phyloP scores from a whole-genome alignment of 2,329 filamentous ascomycete species.

The Pseudocercospora macadamiae region DNA sequence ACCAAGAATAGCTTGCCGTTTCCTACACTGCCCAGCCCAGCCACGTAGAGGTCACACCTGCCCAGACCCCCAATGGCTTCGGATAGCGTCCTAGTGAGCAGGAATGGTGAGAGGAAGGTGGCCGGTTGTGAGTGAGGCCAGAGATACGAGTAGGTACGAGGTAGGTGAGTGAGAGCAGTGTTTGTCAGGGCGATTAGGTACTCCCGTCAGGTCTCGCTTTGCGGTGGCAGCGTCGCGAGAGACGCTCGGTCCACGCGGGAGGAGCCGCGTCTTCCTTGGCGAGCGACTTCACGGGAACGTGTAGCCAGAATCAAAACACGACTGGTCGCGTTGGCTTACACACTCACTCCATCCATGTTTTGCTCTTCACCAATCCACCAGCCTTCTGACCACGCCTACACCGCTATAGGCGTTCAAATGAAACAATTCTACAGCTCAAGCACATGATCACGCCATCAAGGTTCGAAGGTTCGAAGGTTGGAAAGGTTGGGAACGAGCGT shows the following conservation, averaged over 20 bases:
- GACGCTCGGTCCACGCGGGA: no score
- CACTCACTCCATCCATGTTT: no score
- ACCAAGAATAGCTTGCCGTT: slow-evolving; percentile 5
- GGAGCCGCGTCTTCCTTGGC: no score
- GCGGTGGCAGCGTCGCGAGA: not conserved
- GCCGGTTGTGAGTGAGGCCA: not conserved
- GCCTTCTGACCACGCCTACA: no score
- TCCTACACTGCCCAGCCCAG: no score
- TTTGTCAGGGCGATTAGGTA: slow-evolving; percentile 5
- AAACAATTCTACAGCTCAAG: no score
- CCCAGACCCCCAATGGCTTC: not conserved
- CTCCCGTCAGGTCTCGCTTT: no score
- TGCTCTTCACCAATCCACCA: not conserved
- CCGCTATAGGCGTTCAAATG: no score
- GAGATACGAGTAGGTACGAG: not conserved
- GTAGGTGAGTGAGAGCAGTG: not conserved
- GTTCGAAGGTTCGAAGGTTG: no score
- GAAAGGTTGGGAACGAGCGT: no score
- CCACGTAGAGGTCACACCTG: not conserved
- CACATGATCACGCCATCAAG: slow-evolving; percentile 3
- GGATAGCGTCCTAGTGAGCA: not conserved
- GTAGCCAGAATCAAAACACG: not conserved
- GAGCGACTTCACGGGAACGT: not conserved
- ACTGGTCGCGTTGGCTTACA: not conserved
- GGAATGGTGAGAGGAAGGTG: not conserved